Percentiles rank a stretch among this genome's conserved stretches.
Conservation (phyloP, 73 alveolate species). For the Uronychia setigera region DNA sequence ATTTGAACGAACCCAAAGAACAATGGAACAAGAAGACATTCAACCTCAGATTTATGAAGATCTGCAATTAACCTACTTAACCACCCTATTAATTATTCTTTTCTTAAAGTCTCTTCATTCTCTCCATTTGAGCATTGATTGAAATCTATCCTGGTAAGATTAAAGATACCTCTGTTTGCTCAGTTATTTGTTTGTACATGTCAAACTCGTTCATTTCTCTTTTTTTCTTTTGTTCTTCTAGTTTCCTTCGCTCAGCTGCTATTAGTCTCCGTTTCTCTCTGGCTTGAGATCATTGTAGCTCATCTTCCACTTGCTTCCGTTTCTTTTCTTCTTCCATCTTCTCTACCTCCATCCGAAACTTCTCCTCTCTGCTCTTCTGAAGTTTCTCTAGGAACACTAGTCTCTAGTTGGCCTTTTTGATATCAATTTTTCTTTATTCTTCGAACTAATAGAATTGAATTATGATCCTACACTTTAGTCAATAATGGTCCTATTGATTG, state of each 20-base stretch:
- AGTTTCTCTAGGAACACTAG: slow-evolving; percentile 7
- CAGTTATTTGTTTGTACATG: background rate
- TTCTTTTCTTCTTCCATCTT: slow-evolving; percentile 17
- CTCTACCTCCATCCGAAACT: background rate
- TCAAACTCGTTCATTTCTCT: background rate
- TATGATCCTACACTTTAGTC: background rate
- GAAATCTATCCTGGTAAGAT: too few species aligned
- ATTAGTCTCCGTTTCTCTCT: background rate
- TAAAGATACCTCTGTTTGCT: background rate
- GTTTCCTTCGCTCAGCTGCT: background rate
- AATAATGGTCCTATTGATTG: background rate
- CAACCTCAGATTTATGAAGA: too few species aligned
- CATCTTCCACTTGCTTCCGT: background rate
- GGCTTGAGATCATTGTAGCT: background rate
- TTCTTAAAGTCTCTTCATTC: too few species aligned
- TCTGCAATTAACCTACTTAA: too few species aligned
- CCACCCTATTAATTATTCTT: too few species aligned
- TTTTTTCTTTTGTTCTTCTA: background rate
- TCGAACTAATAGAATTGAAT: background rate
- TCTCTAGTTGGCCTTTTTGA: slow-evolving; percentile 24
- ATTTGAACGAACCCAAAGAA: too few species aligned
- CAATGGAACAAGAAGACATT: too few species aligned
- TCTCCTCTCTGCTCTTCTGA: slow-evolving; percentile 17
- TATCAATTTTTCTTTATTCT: slow-evolving; percentile 5
- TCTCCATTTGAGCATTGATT: too few species aligned